Percentiles rank a stretch among this genome's conserved stretches.
Conservation (phyloP, 1,284 basidiomycete genomes). For the Volvariella volvacea region DNA sequence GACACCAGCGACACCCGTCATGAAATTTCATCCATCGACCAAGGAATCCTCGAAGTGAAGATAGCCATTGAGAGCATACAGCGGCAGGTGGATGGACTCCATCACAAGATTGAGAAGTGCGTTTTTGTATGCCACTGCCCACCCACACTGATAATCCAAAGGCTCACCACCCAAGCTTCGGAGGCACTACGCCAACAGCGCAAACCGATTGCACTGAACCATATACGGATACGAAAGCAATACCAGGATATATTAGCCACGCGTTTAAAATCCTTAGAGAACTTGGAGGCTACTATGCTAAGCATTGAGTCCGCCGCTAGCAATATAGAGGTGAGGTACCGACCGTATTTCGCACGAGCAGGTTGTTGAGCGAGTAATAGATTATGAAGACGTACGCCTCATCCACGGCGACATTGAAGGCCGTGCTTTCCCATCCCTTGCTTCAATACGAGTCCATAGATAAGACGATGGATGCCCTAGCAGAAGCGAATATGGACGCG, state of each 20-base stretch:
- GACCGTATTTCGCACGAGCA: conserved; percentile 10
- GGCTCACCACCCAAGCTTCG: conserved; percentile 30
- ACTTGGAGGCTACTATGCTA: conserved; percentile 70
- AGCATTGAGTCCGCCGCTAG: conserved; percentile 84
- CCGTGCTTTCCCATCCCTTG: conserved; percentile 74
- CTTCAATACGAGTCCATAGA: conserved; percentile 77
- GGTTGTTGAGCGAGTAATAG: conserved; percentile 30
- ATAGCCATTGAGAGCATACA: conserved; percentile 60
- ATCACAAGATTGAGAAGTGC: conserved; percentile 64
- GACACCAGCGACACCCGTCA: no score
- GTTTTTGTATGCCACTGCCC: conserved; percentile 4
- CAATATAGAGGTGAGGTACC: conserved; percentile 70
- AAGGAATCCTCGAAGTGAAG: conserved; percentile 70
- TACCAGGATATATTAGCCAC: conserved; percentile 75
- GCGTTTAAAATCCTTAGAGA: conserved; percentile 68
- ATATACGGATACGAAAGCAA: conserved; percentile 75
- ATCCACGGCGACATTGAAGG: conserved; percentile 70
- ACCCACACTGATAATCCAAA: no score
- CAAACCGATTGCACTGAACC: conserved; percentile 67
- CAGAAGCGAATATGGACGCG: conserved; percentile 76
- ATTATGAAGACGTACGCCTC: conserved; percentile 84
- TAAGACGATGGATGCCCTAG: conserved; percentile 80
- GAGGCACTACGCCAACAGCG: conserved; percentile 61
- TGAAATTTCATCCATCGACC: conserved; percentile 63
- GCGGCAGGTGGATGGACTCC: conserved; percentile 58